phyloP scores from a whole-genome alignment of 345 rosid species.

The Pugionium cornutum region DNA sequence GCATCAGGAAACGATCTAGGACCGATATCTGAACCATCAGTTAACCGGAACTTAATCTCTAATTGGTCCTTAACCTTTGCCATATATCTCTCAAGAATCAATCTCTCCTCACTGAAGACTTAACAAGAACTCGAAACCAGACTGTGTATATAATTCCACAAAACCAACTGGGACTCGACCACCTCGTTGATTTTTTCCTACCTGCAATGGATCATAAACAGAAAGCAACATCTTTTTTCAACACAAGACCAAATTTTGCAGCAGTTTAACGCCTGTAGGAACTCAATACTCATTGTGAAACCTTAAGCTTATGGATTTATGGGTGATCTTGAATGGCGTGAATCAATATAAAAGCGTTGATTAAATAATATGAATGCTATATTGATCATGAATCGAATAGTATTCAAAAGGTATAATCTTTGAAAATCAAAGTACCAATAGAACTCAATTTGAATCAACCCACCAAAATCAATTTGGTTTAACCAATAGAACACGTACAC shows the following conservation, averaged over 20 bases:
- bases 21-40: slow-evolving; percentile 88
- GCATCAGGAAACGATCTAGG: slow-evolving; percentile 79
- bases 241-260: background rate
- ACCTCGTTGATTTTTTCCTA: background rate
- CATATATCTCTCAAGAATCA: slow-evolving; percentile 47
- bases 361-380: background rate
- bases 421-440: slow-evolving; percentile 8
- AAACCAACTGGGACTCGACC: background rate
- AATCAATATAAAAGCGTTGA: background rate
- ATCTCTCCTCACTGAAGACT: slow-evolving; percentile 19
- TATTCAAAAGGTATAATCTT: slow-evolving; percentile 7
- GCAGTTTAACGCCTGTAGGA: background rate
- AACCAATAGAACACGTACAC: slow-evolving; percentile 5
- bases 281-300: slow-evolving; percentile 6
- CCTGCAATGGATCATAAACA: slow-evolving; percentile 10
- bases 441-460: slow-evolving; percentile 11
- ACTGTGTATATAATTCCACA: slow-evolving; percentile 25
- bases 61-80: slow-evolving; percentile 74
- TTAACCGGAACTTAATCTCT: slow-evolving; percentile 87
- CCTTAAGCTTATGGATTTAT: background rate
- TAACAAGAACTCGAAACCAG: slow-evolving; percentile 37
- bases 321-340: slow-evolving; percentile 1
- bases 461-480: slow-evolving; percentile 34
- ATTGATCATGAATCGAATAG: slow-evolving; percentile 4
- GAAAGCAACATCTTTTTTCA: background rate